phyloP scores from a whole-genome alignment of 2,329 filamentous ascomycete species.

The Periglandula ipomoeae region DNA sequence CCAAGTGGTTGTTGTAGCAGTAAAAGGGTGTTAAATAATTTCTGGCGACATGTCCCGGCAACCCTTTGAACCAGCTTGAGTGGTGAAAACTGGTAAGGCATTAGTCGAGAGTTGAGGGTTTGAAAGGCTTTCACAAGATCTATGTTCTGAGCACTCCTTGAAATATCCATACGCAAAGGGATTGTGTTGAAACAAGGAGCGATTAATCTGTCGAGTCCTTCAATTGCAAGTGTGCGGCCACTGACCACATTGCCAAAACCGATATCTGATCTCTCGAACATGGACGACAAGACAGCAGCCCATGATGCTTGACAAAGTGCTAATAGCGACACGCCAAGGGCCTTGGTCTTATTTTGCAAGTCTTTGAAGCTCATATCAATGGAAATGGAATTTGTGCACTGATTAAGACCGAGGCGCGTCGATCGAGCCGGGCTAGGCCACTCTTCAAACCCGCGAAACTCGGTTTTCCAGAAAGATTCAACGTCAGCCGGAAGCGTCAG shows the following conservation, averaged over 20 bases:
- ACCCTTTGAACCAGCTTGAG: slow-evolving; percentile 59
- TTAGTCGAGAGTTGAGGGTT: slow-evolving; percentile 46
- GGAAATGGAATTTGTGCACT: slow-evolving; percentile 19
- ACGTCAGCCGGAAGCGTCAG: slow-evolving; percentile 36
- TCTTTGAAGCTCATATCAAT: slow-evolving; percentile 29
- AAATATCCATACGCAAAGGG: slow-evolving; percentile 54
- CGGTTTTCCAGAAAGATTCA: slow-evolving; percentile 56
- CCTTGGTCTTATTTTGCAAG: slow-evolving; percentile 40
- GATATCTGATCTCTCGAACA: slow-evolving; percentile 52
- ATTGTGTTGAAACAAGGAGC: slow-evolving; percentile 90
- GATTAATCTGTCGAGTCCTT: slow-evolving; percentile 62
- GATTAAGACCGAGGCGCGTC: slow-evolving; percentile 14
- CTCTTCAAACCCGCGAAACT: slow-evolving; percentile 42
- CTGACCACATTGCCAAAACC: slow-evolving; percentile 85
- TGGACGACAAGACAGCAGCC: slow-evolving; percentile 52
- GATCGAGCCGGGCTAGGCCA: slow-evolving; percentile 17
- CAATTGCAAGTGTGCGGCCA: slow-evolving; percentile 59
- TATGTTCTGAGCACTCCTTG: slow-evolving; percentile 36
- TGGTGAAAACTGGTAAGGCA: slow-evolving; percentile 66
- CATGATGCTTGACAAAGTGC: slow-evolving; percentile 65
- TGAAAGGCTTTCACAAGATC: slow-evolving; percentile 54
- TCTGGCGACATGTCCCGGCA: slow-evolving; percentile 30
- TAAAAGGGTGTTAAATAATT: slow-evolving; percentile 72
- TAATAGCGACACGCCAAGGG: slow-evolving; percentile 52
- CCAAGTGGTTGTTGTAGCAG: slow-evolving; percentile 62